A percentile compares a stretch with the other conserved stretches of the same genome.
These are phyloP conservation scores for Musa schizocarpa DNA, from an alignment of 176 grass and related monocot species.

Conservation along the genomic window DNA sequence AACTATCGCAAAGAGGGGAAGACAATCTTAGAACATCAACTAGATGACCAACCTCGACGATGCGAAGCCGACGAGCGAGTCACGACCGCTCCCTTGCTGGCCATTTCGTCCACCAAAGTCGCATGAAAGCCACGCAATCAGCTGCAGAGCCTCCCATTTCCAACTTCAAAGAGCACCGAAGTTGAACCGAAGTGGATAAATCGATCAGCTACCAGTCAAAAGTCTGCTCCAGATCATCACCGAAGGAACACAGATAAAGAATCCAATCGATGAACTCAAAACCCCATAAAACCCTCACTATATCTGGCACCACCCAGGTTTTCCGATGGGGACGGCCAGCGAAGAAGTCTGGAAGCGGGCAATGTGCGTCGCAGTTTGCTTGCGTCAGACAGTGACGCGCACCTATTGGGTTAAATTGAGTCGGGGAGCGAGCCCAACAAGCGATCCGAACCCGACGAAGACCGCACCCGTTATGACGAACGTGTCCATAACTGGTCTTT, in stretches of 20 bases:
- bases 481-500: too few relatives aligned
- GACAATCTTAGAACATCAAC: neutral
- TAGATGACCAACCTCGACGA: constrained; percentile 2
- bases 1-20: neutral
- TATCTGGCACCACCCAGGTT: neutral
- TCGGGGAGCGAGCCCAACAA: too few relatives aligned
- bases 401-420: too few relatives aligned
- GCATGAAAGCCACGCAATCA: neutral
- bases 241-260: neutral
- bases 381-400: neutral
- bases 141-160: neutral
- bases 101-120: constrained; percentile 27
- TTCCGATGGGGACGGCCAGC: too few relatives aligned
- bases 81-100: constrained; percentile 26
- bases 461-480: too few relatives aligned
- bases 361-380: too few relatives aligned
- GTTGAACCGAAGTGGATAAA: neutral
- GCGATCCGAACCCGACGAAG: too few relatives aligned
- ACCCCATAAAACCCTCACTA: neutral
- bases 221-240: neutral
- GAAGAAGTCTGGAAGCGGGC: too few relatives aligned
- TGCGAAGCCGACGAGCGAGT: constrained; percentile 6
- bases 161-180: neutral
- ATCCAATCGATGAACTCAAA: neutral
- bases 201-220: neutral